These are phyloP conservation scores for Neoarthrinium moseri DNA, from an alignment of 2,329 filamentous ascomycete genomes.

Conservation along the genomic window DNA sequence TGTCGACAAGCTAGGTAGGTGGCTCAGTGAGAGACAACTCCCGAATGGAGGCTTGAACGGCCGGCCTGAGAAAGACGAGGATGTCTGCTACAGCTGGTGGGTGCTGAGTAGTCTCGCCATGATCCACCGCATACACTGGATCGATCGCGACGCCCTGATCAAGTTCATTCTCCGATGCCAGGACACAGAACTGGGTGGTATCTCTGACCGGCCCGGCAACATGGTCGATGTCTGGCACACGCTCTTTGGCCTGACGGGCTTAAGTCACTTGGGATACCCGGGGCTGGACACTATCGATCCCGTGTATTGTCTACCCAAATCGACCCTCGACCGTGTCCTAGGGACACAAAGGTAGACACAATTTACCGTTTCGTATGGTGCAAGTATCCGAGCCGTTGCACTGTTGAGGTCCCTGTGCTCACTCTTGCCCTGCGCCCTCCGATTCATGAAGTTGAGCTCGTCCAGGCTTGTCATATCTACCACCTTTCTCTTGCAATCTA, in stretches of 20 bases:
- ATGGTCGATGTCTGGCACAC: conserved; percentile 99
- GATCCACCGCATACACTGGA: conserved; percentile 87
- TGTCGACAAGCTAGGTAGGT: conserved; percentile 76
- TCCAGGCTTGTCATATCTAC: neutral
- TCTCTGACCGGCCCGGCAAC: conserved; percentile 87
- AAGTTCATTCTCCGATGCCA: conserved; percentile 86
- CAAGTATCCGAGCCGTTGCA: no score
- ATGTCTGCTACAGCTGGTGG: conserved; percentile 99
- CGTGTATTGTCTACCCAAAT: conserved; percentile 79
- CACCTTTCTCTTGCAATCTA: conserved; percentile 63
- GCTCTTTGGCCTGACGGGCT: conserved; percentile 80
- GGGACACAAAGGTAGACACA: conserved; percentile 35
- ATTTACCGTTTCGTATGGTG: no score
- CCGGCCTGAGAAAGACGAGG: conserved; percentile 89
- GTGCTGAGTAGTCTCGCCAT: conserved; percentile 89
- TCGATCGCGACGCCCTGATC: conserved; percentile 77
- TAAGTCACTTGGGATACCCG: conserved; percentile 79
- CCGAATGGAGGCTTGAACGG: conserved; percentile 88
- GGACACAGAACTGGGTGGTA: conserved; percentile 78
- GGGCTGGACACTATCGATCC: conserved; percentile 81
- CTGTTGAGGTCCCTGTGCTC: neutral
- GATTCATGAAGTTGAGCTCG: neutral
- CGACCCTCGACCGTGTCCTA: conserved; percentile 60
- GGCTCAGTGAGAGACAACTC: conserved; percentile 91
- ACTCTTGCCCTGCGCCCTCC: neutral